Base-by-base conservation (phyloP, 2,329 filamentous ascomycete genomes). In the Sporothrix brasiliensis region DNA sequence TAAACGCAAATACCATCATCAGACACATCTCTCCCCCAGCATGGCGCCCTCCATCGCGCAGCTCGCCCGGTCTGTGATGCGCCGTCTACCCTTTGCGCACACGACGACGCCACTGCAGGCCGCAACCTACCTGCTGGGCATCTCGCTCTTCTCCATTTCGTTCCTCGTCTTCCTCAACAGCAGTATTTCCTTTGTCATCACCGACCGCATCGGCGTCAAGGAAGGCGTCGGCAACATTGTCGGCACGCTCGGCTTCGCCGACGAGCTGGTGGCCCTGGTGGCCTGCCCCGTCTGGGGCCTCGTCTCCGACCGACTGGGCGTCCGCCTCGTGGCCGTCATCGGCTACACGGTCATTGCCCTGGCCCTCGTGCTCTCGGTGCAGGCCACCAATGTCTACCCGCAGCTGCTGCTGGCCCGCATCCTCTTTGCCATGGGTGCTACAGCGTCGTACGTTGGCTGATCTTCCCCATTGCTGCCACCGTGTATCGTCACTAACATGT, bases 101-200 rank as follows among this genome's bases (percentile, higher is more conserved):
- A 83, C 85, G 58, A 88, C 87, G n/a, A 89, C 88, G 14, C 80
- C 84, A 4, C 78, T 86, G 24, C 88, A 91, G 76, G 88, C 87
- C n/a, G 79, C 86, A 70, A 91, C 92, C 41, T 96, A 96, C 79
- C 88, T 96, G 49, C 85, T 93, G 74, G 90, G 90, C 77, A 91
- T 95, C 76, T 92, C 91, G 72, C 88, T 96, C 75, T 94, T 94
- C 83, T 92, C 89, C 79, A 95, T 96, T 77, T 91, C 91, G 69
- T 95, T 95, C 82, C 90, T 96, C 74, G 92, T 96, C 76, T 96
- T 96, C 81, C 87, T 96, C 73, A 95, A 95, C 83, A 91, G 89
- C 82, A 90, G 89, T 77, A 85, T 95, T 72, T 93, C 91, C 69
- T 96, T 95, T 80, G 91, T 95, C 71, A 89, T 96, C 72, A 94